A percentile compares a stretch with the other conserved stretches of the same genome.
These are phyloP conservation scores for Sclerotinia borealis DNA, from an alignment of 2,329 filamentous ascomycete species.

Conservation along the genomic window DNA sequence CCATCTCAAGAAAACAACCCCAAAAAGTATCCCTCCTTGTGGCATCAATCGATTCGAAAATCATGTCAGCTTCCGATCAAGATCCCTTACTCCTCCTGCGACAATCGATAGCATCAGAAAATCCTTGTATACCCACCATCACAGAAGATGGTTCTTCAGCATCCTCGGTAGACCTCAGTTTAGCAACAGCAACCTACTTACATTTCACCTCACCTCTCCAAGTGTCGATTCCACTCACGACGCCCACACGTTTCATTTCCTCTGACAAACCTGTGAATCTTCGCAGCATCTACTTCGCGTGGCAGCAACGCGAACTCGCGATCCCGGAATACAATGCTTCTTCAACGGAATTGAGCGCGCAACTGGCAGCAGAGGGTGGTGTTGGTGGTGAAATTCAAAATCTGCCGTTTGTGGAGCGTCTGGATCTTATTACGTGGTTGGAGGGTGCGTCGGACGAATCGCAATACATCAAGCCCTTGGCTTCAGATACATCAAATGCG, in stretches of 20 bases:
- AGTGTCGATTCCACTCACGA: slow-evolving; percentile 61
- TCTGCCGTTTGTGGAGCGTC: slow-evolving; percentile 81
- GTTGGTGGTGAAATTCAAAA: slow-evolving; percentile 70
- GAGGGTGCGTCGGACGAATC: slow-evolving; percentile 84
- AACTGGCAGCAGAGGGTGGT: slow-evolving; percentile 50
- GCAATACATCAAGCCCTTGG: slow-evolving; percentile 84
- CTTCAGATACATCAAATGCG: slow-evolving; percentile 48
- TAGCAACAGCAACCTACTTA: slow-evolving; percentile 73
- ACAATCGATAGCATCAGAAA: slow-evolving; percentile 68
- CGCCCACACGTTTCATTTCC: slow-evolving; percentile 82
- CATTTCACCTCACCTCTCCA: slow-evolving; percentile 60
- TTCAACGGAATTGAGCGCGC: slow-evolving; percentile 73
- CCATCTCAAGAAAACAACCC: neutral
- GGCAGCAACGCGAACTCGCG: slow-evolving; percentile 84
- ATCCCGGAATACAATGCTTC: slow-evolving; percentile 89
- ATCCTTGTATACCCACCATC: slow-evolving; percentile 66
- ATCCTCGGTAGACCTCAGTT: slow-evolving; percentile 50
- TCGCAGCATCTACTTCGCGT: slow-evolving; percentile 93
- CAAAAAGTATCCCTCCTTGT: neutral
- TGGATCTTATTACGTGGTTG: slow-evolving; percentile 90
- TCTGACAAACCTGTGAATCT: slow-evolving; percentile 69
- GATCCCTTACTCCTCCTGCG: slow-evolving; percentile 82
- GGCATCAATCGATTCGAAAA: slow-evolving; percentile 16
- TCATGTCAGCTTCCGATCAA: slow-evolving; percentile 42
- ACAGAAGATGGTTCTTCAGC: slow-evolving; percentile 57